These are phyloP conservation scores for Acaromyces ingoldii DNA, from an alignment of 1,284 basidiomycete species.

Conservation along the genomic window DNA sequence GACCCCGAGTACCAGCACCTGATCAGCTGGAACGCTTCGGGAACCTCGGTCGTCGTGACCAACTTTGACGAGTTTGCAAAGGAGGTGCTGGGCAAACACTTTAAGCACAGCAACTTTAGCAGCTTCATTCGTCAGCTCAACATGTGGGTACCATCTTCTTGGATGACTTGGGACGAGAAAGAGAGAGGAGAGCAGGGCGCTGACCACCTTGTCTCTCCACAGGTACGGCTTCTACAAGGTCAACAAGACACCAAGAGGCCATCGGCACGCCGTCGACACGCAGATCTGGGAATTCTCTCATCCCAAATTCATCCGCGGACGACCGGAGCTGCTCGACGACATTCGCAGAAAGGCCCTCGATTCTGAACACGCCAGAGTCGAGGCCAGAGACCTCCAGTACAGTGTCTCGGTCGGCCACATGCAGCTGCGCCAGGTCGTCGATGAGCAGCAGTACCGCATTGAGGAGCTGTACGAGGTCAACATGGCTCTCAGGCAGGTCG, in stretches of 20 bases:
- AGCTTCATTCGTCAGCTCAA: conserved; percentile 83
- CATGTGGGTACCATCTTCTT: conserved; percentile 76
- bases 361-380: conserved; percentile 36
- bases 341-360: conserved; percentile 71
- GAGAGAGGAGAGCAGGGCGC: not conserved
- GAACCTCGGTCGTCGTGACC: conserved; percentile 40
- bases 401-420: conserved; percentile 38
- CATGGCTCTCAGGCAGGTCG: conserved; percentile 27
- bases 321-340: conserved; percentile 75
- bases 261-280: conserved; percentile 66
- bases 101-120: conserved; percentile 64
- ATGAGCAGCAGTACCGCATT: conserved; percentile 38
- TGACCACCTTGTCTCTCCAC: conserved; percentile 1
- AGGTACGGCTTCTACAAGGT: conserved; percentile 50
- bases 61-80: conserved; percentile 49
- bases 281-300: conserved; percentile 87
- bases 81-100: conserved; percentile 51
- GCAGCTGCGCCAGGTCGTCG: conserved; percentile 38
- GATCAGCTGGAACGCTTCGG: conserved; percentile 39
- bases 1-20: conserved; percentile 40
- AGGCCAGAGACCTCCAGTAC: conserved; percentile 38
- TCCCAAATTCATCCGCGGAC: conserved; percentile 72
- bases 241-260: conserved; percentile 71
- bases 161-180: not conserved
- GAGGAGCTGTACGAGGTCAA: conserved; percentile 37